Evolutionary conservation across 441 rosid species (phyloP).

Genomic region (Erysimum pusillum): DNA sequence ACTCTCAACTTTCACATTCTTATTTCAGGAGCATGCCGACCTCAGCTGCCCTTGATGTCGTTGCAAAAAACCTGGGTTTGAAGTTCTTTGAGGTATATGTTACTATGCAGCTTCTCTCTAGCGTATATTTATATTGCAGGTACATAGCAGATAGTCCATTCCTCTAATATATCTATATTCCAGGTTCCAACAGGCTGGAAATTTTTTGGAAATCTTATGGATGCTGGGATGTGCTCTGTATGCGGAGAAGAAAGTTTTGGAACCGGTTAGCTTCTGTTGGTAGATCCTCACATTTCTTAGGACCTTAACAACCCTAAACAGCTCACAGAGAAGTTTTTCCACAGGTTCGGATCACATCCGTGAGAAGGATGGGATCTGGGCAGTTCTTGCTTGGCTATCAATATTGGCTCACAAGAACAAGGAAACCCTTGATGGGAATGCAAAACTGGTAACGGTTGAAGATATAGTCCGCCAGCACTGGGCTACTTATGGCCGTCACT

Average conservation of each 20-base stretch:
- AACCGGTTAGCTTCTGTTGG: slow-evolving; percentile 94
- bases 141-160: no score
- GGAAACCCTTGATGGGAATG: slow-evolving; percentile 65
- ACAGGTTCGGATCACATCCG: slow-evolving; percentile 97
- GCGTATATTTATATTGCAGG: no score
- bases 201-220: slow-evolving; percentile 98
- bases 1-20: slow-evolving; percentile 4
- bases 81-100: slow-evolving; percentile 92
- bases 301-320: no score
- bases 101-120: not conserved
- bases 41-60: slow-evolving; percentile 98
- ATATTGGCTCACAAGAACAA: slow-evolving; percentile 89
- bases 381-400: slow-evolving; percentile 97
- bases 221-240: slow-evolving; percentile 91
- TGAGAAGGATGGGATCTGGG: slow-evolving; percentile 99
- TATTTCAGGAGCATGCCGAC: slow-evolving; percentile 97
- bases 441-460: slow-evolving; percentile 85
- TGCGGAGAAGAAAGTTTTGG: slow-evolving; percentile 99
- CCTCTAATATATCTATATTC: no score
- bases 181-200: slow-evolving; percentile 99
- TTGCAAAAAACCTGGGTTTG: slow-evolving; percentile 80
- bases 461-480: slow-evolving; percentile 92
- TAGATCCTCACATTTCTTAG: no score
- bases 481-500: slow-evolving; percentile 94
- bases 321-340: no score